These are phyloP conservation scores for Graphilbum ipis-grandicollis DNA, from an alignment of 2,329 filamentous ascomycete species.

Conservation along the genomic window DNA sequence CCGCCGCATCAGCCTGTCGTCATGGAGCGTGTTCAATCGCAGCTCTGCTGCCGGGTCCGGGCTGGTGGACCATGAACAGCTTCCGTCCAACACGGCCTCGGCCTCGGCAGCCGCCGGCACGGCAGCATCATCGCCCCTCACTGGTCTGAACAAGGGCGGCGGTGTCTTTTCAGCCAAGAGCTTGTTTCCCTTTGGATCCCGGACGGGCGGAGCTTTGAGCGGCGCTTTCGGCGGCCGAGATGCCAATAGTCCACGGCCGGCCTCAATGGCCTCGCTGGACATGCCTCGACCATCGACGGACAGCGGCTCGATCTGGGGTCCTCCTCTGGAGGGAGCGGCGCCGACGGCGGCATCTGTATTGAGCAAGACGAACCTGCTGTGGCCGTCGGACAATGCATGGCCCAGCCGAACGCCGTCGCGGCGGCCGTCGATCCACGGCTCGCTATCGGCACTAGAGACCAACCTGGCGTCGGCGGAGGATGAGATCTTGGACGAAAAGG, in stretches of 20 bases:
- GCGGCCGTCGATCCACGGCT: slow-evolving; percentile 65
- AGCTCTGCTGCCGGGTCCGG: slow-evolving; percentile 18
- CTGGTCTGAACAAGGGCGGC: slow-evolving; percentile 12
- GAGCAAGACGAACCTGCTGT: slow-evolving; percentile 40
- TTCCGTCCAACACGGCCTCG: no score
- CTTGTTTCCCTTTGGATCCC: slow-evolving; percentile 31
- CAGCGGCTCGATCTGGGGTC: slow-evolving; percentile 57
- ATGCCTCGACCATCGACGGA: slow-evolving; percentile 66
- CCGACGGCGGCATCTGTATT: slow-evolving; percentile 10
- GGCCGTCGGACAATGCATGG: slow-evolving; percentile 44
- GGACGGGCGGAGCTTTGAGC: no score
- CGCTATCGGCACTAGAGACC: slow-evolving; percentile 44
- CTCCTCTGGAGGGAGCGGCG: slow-evolving; percentile 19
- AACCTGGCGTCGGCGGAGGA: slow-evolving; percentile 47
- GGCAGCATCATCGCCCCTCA: no score
- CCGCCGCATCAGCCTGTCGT: slow-evolving; percentile 39
- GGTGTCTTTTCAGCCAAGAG: slow-evolving; percentile 22
- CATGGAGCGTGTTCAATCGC: slow-evolving; percentile 40
- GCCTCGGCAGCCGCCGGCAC: no score
- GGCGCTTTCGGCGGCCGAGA: slow-evolving; percentile 35
- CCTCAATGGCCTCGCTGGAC: slow-evolving; percentile 51
- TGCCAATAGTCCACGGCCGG: slow-evolving; percentile 43
- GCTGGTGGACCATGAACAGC: no score
- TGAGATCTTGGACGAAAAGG: slow-evolving; percentile 42
- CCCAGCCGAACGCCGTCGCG: slow-evolving; percentile 53